Conservation (phyloP, 2,329 filamentous ascomycete genomes). For the Microdochium nivale region DNA sequence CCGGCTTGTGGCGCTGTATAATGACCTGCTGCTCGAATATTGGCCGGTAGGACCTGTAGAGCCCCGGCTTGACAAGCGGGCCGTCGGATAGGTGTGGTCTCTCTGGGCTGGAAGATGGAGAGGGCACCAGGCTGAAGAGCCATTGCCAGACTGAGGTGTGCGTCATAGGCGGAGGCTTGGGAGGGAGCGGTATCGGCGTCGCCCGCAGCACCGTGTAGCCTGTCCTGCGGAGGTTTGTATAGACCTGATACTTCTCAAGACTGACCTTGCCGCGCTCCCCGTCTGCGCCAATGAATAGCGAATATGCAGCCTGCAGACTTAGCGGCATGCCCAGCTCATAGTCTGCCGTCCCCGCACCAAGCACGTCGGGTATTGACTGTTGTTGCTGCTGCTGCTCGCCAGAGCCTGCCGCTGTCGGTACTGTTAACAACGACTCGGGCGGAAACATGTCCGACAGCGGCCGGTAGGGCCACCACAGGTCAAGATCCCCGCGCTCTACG, state of each 20-base stretch:
- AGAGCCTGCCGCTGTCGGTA: constrained; percentile 5
- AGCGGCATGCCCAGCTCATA: constrained; percentile 66
- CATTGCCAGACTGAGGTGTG: constrained; percentile 37
- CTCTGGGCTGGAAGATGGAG: constrained; percentile 12
- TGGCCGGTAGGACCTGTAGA: constrained; percentile 57
- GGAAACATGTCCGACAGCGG: constrained; percentile 41
- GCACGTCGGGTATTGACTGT: constrained; percentile 19
- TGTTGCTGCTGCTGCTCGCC: constrained; percentile 18
- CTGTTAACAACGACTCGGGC: constrained; percentile 9
- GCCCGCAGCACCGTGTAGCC: constrained; percentile 78
- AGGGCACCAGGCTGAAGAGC: constrained; percentile 39
- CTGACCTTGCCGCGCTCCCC: constrained; percentile 49
- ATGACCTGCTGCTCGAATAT: constrained; percentile 72
- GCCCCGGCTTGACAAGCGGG: constrained; percentile 52
- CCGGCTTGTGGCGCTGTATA: constrained; percentile 60
- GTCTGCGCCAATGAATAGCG: constrained; percentile 68
- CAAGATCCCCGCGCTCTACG: constrained; percentile 77
- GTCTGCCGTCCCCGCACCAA: constrained; percentile 23
- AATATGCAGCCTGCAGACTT: constrained; percentile 85
- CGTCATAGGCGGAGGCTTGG: constrained; percentile 5
- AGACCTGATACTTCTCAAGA: constrained; percentile 82
- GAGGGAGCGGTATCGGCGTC: constrained; percentile 6
- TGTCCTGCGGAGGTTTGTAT: constrained; percentile 69
- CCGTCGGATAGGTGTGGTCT: constrained; percentile 30
- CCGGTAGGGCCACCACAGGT: constrained; percentile 71